Evolutionary conservation across 176 grass and related monocot genomes (phyloP), one percentile per base, ranked within the genome.

Genomic region (Neostapfia colusana): DNA sequence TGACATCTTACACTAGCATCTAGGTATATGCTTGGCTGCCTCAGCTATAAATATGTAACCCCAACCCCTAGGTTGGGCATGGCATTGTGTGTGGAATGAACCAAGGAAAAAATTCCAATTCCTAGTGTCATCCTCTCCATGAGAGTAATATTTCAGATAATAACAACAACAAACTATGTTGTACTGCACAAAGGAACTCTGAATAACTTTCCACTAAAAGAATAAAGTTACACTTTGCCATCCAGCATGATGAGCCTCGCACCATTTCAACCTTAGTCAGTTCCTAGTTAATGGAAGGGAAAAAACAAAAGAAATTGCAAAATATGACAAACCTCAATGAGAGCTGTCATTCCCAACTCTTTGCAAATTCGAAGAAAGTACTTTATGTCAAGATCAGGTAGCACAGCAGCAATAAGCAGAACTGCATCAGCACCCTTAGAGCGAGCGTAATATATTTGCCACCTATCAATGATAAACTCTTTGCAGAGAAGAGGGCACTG

Each of bases 401-500:
- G 76, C 36, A 98, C 89, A 21, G 81, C 95, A 61, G 95, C 95
- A 88, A 98, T 98, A 60, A 98, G 71, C 31, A 98, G 59, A 85
- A 98, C 38, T 63, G 95, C 95, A 91, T 98, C 95, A 26, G 95
- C 95, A 20, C 91, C 91, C 72, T 84, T 92, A 1, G 76, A 82
- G 76, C 95, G 91, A 59, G 91, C 95, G 57, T 93, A 84, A 72
- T 92, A 98, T 53, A 98, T 92, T 86, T 98, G 91, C 91, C 91
- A 97, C 63, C 53, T 59, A 83, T 98, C 91, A 82, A 98, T 86
- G 56, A 98, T 79, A 72, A 98, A 98, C 76, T 98, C 95, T 81
- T 98, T 98, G 91, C 91, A 98, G 5, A 98, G 91, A 81, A 98
- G 91, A 88, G 95, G 95, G 72, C 95, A 98, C 95, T 98, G 84